A percentile compares a stretch with the other conserved stretches of the same genome.
Evolutionary conservation across 371 early-diverging fungal genomes (phyloP).

Genomic region (Mucor circinelloides): DNA sequence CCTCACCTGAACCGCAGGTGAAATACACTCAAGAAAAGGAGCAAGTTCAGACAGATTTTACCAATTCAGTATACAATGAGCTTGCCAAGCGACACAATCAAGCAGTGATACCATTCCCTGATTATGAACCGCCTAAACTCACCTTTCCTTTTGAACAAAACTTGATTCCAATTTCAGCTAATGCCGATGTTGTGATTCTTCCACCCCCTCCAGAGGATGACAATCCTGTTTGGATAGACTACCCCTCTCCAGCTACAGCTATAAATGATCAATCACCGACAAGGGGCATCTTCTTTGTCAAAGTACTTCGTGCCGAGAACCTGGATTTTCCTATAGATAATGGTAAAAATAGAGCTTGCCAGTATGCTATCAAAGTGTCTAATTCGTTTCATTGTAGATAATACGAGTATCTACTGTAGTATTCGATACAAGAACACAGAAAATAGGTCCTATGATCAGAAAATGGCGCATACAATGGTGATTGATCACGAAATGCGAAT

Average conservation of each 20-base stretch:
- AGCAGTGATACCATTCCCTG: not conserved
- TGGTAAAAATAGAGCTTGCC: slow-evolving; percentile 13
- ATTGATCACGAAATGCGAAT: slow-evolving; percentile 21
- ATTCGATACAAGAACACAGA: slow-evolving; percentile 12
- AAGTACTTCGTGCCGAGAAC: slow-evolving; percentile 21
- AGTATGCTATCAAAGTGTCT: not conserved
- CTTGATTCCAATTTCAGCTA: slow-evolving; percentile 3
- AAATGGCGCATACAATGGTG: slow-evolving; percentile 8
- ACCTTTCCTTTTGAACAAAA: slow-evolving; percentile 9
- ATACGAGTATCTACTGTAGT: slow-evolving; percentile 9
- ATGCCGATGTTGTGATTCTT: not conserved
- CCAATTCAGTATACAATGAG: slow-evolving; percentile 8
- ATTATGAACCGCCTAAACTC: slow-evolving; percentile 8
- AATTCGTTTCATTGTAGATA: not conserved
- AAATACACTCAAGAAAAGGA: not conserved
- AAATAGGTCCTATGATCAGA: slow-evolving; percentile 5
- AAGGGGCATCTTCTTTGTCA: slow-evolving; percentile 3
- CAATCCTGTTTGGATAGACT: slow-evolving; percentile 6
- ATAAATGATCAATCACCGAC: not conserved
- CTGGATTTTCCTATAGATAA: slow-evolving; percentile 37
- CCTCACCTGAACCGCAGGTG: not conserved
- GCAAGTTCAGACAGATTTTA: not conserved
- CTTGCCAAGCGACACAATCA: slow-evolving; percentile 3
- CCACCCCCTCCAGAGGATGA: not conserved
- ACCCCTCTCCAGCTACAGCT: not conserved